phyloP scores from a whole-genome alignment of 148 eudicot species.

The Vaccinium vitisidaea region DNA sequence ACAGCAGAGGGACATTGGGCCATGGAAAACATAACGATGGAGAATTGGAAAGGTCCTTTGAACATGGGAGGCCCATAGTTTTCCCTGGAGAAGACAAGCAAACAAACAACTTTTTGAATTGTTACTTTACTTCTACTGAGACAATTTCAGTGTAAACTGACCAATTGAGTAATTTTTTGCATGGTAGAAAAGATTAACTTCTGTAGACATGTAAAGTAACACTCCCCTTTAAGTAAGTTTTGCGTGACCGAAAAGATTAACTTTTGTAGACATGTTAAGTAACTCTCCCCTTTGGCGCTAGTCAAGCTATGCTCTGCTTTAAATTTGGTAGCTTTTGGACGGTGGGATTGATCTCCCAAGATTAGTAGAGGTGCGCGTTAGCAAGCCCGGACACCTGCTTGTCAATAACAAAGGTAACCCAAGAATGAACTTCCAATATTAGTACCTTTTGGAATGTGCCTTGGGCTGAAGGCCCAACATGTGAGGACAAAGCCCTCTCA shows the following conservation, averaged over 20 bases:
- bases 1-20: conserved; percentile 2
- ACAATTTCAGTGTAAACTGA: neutral
- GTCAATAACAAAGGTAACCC: neutral
- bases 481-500: conserved; percentile 5
- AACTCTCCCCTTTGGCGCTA: too few species aligned
- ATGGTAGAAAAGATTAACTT: neutral
- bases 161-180: neutral
- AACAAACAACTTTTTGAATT: neutral
- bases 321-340: too few species aligned
- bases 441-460: conserved; percentile 4
- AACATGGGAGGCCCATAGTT: conserved; percentile 1
- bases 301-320: too few species aligned
- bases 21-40: conserved; percentile 1
- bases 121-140: neutral
- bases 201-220: neutral
- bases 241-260: too few species aligned
- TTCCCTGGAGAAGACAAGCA: conserved; percentile 10
- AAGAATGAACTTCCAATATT: neutral
- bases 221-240: too few species aligned
- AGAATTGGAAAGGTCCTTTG: neutral
- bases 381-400: too few species aligned
- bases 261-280: too few species aligned
- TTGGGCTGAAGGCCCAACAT: conserved; percentile 14
- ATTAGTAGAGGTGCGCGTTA: too few species aligned
- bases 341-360: too few species aligned